Base-by-base conservation (phyloP, 257 asterid genomes). In the Handroanthus guayacan region DNA sequence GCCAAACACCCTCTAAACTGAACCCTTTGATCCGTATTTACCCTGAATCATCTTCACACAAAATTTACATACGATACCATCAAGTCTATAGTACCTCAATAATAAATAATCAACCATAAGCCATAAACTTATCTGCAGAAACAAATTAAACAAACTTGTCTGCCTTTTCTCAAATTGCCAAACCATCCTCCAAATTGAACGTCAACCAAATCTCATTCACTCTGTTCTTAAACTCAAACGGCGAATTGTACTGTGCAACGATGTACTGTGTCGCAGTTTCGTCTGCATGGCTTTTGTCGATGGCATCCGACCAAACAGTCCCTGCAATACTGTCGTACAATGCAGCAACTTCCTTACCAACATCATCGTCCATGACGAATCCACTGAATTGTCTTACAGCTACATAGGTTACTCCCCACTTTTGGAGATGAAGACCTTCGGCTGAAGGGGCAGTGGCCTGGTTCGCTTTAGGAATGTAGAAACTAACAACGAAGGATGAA, bases 191-290 rank as follows among this genome's bases (percentile, higher is more conserved):
- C 79, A 69, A 12, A 62, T 84, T 60, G 41, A 92, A 89, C 1
- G 92, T 81, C 72, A 93, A 75, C 97, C 98, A 93, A 6, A 93
- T 84, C 84, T 93, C 97, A 57, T 93, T 93, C 34, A 93, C 90
- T 76, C 98, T 82, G 81, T 81, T 72, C 43, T 47, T 75, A 65
- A 87, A 87, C 87, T 93, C 98, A 61, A 93, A 93, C 0, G 97
- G 97, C 4, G 98, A 91, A 67, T 91, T 93, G 72, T 91, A 93
- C 80, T 87, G 96, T 0, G 97, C 97, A 1, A 91, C 91, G 13
- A 84, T 86, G 82, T 91, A 94, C 14, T 83, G 38, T 0, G 90
- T 81, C 1, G 84, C 31, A 5, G 18, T 67, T 41, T 85, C 91
- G 17, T 84, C 86, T 0, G 78, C 75, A 16, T 77, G 87, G 85